phyloP scores from a whole-genome alignment of 352 stramenopile species.

The Pythium phragmitis region DNA sequence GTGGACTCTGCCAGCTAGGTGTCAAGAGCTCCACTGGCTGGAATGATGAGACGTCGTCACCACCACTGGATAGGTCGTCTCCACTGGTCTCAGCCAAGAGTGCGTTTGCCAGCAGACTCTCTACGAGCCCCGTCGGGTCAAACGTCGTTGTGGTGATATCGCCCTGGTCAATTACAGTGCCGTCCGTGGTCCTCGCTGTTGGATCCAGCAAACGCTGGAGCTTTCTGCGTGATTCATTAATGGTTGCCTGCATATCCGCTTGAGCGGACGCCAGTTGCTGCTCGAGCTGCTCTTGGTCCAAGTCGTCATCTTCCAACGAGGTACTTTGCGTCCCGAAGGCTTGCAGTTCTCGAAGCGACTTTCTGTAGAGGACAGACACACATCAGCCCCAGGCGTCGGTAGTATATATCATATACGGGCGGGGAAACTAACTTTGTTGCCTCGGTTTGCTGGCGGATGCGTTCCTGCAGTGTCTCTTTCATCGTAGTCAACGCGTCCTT shows the following conservation, averaged over 20 bases:
- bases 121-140: constrained; percentile 8
- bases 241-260: constrained; percentile 29
- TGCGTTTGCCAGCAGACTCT: constrained; percentile 14
- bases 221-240: constrained; percentile 27
- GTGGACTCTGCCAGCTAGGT: constrained; percentile 3
- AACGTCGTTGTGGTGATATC: neutral
- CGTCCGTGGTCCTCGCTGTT: neutral
- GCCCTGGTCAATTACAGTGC: neutral
- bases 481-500: constrained; percentile 35
- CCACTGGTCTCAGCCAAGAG: neutral
- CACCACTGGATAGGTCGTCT: neutral
- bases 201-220: constrained; percentile 13
- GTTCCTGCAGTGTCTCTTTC: constrained; percentile 35
- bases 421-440: constrained; percentile 37
- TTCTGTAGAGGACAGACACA: constrained; percentile 20
- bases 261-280: constrained; percentile 19
- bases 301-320: constrained; percentile 27
- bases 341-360: constrained; percentile 32
- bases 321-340: constrained; percentile 11
- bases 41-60: neutral
- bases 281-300: constrained; percentile 24
- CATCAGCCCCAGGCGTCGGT: neutral
- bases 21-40: neutral
- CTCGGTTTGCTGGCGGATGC: constrained; percentile 49
- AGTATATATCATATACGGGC: neutral